A percentile compares a stretch with the other conserved stretches of the same genome.
Evolutionary conservation across 2,329 filamentous ascomycete genomes (phyloP).

Genomic region (Ustilaginoidea virens): DNA sequence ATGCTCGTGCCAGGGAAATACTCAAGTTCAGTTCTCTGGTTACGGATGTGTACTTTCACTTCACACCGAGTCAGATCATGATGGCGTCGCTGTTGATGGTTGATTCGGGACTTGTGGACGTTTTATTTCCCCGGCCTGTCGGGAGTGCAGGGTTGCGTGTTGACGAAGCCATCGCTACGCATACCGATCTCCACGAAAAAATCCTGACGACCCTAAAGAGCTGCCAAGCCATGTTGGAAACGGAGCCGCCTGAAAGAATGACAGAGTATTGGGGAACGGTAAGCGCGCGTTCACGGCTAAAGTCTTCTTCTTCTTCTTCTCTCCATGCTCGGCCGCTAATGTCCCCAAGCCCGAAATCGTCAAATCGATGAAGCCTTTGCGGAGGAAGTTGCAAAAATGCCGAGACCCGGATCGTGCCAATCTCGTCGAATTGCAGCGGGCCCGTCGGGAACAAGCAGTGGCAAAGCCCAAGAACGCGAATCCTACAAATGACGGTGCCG

Average conservation of each 20-base stretch:
- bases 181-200: slow-evolving; percentile 25
- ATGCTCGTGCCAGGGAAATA: slow-evolving; percentile 55
- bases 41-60: slow-evolving; percentile 95
- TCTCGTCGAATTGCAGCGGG: slow-evolving; percentile 51
- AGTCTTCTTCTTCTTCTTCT: background rate
- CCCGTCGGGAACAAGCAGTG: slow-evolving; percentile 39
- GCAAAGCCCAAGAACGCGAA: slow-evolving; percentile 28
- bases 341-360: slow-evolving; percentile 26
- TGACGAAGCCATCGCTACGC: slow-evolving; percentile 9
- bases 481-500: slow-evolving; percentile 23
- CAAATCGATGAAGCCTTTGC: slow-evolving; percentile 37
- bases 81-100: slow-evolving; percentile 64
- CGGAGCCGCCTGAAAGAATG: slow-evolving; percentile 41
- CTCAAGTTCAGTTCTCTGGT: slow-evolving; percentile 69
- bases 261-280: slow-evolving; percentile 38
- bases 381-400: slow-evolving; percentile 57
- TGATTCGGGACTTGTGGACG: slow-evolving; percentile 46
- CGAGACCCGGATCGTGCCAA: slow-evolving; percentile 61
- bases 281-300: too few relatives aligned
- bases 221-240: slow-evolving; percentile 38
- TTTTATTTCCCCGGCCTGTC: slow-evolving; percentile 26
- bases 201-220: slow-evolving; percentile 31
- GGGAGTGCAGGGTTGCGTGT: slow-evolving; percentile 12
- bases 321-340: too few relatives aligned
- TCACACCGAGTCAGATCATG: slow-evolving; percentile 88